Base-by-base conservation (phyloP, 495 filamentous ascomycete species). In the Penicillium ucsense region DNA sequence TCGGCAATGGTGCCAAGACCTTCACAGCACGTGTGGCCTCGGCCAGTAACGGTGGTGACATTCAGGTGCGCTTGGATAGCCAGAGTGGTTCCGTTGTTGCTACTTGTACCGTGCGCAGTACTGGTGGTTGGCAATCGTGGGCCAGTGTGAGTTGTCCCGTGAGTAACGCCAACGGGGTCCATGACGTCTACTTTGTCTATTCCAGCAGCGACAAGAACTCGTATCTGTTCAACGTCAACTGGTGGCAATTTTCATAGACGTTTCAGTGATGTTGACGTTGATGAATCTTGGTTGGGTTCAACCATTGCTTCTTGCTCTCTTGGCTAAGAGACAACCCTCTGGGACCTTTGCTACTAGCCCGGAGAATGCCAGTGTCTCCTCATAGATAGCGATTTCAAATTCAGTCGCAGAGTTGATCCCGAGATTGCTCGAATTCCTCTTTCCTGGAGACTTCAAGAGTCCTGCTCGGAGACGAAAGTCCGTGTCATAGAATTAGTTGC, bases 1-100 rank as follows among this genome's bases (percentile, higher is more conserved):
- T 61, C 28, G 40, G 38, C 8, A 40, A 40, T 20, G 38, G 38
- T 29, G 38, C 38, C 38, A 40, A 40, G 20, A 28, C 38, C 30
- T 20, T 40, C 30, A 29, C 27, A 40, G 27, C 30, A 28, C 38
- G 38, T 28, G 38, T 40, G 20, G 38, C 38, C 6, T 40, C 38
- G 20, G 38, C 38, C n/a, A 8, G 20, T 28, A 40, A 29, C 12
- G 38, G 38, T 29, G 38, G 38, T 29, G 30, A 20, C 27, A 40
- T 40, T 12, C 20, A 40, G 38, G 30, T 40, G 6, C 38, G 30
- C 38, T 9, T 40, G 8, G 20, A 9, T 29, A 40, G 38, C 28
- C 27, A 20, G 38, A 29, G 30, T 29, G 38, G 38, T 29, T 28
- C 38, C n/a, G 8, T 40, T 40, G 20, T 40, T 40, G 38, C 20